Evolutionary conservation across 1,284 basidiomycete species (phyloP).

Genomic region (Anthracocystis walkeri): DNA sequence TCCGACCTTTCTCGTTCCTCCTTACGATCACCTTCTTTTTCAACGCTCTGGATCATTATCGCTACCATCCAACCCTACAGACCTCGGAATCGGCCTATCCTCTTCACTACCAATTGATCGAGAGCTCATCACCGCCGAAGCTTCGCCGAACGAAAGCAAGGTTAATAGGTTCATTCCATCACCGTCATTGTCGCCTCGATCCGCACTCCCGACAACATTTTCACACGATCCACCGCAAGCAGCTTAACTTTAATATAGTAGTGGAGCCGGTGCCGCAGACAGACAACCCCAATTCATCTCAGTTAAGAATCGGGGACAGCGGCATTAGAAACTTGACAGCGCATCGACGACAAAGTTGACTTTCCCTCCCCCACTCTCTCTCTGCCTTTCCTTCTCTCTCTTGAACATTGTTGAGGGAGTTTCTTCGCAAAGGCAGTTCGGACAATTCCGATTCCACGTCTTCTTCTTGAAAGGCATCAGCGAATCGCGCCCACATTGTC

Average conservation of each 20-base stretch:
- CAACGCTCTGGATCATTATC: background rate
- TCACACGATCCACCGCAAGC: constrained; percentile 6
- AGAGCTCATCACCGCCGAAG: background rate
- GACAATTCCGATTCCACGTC: constrained; percentile 7
- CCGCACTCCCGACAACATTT: constrained; percentile 5
- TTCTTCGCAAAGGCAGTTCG: background rate
- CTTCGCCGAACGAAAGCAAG: background rate
- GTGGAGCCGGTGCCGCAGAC: background rate
- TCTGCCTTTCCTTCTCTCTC: background rate
- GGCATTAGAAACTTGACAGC: background rate
- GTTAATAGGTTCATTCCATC: constrained; percentile 7
- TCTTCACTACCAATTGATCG: background rate
- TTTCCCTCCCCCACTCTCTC: constrained; percentile 1
- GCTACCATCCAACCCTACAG: background rate
- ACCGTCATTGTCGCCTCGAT: constrained; percentile 1
- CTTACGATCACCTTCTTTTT: background rate
- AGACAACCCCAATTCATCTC: constrained; percentile 8
- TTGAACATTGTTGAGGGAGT: background rate
- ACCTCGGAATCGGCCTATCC: background rate
- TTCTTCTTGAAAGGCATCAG: background rate
- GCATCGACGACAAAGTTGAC: constrained; percentile 9
- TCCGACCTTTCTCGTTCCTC: background rate
- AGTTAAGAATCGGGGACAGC: background rate
- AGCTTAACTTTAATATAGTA: background rate
- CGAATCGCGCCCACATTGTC: background rate